Conservation (phyloP, 768 basidiomycete genomes). For the Termitomyces sp. region DNA sequence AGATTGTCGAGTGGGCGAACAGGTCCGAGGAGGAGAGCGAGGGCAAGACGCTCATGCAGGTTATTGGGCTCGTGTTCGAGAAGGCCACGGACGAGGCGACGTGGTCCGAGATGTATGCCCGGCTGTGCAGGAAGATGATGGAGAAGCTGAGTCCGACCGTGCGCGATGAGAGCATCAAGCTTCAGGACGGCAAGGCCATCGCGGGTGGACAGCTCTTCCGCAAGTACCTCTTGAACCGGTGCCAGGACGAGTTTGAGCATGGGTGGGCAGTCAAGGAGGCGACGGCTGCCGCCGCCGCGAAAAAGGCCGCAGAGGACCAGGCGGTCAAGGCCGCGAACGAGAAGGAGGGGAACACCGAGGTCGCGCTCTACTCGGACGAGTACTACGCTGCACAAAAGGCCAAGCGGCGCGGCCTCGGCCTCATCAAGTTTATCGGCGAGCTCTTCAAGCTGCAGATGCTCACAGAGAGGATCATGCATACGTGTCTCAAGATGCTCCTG, state of each 20-base stretch:
- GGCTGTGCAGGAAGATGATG: slow-evolving; percentile 93
- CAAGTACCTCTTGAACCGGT: slow-evolving; percentile 93
- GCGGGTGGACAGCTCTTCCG: slow-evolving; percentile 93
- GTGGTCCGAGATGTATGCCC: slow-evolving; percentile 98
- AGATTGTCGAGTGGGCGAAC: slow-evolving; percentile 95
- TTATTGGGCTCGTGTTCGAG: slow-evolving; percentile 94
- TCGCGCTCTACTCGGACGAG: slow-evolving; percentile 87
- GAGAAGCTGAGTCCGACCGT: slow-evolving; percentile 85
- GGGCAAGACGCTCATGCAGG: slow-evolving; percentile 90
- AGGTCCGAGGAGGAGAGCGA: slow-evolving; percentile 89
- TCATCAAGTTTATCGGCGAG: slow-evolving; percentile 98
- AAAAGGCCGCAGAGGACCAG: slow-evolving; percentile 81
- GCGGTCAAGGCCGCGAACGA: slow-evolving; percentile 67
- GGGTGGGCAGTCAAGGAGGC: slow-evolving; percentile 90
- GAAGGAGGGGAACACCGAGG: slow-evolving; percentile 48
- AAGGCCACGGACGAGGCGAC: slow-evolving; percentile 95
- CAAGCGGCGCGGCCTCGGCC: slow-evolving; percentile 93
- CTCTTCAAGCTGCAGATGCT: slow-evolving; percentile 99
- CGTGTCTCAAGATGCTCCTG: slow-evolving; percentile 94
- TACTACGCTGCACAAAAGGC: slow-evolving; percentile 97
- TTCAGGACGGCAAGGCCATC: slow-evolving; percentile 79
- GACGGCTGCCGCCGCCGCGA: slow-evolving; percentile 79
- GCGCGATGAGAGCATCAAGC: slow-evolving; percentile 82
- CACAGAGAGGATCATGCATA: slow-evolving; percentile 97
- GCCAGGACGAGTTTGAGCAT: slow-evolving; percentile 96